Evolutionary conservation across 306 rosid genomes (phyloP).

Genomic region (Trichosanthes cucumerina): DNA sequence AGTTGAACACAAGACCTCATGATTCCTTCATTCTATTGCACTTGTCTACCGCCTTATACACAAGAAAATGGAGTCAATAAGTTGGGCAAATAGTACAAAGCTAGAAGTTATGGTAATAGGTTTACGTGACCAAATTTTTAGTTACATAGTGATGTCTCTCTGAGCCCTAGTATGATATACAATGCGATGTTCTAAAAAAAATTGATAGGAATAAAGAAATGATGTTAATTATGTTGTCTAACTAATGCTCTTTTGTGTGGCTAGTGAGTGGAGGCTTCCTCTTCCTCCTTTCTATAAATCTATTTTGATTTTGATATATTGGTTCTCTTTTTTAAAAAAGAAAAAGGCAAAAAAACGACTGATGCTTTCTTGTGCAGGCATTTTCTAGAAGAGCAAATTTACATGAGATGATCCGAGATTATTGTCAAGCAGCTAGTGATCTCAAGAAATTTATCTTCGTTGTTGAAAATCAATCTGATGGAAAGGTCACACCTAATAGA

Average conservation of each 20-base stretch:
- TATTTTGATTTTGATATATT: neutral
- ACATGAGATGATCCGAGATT: conserved; percentile 77
- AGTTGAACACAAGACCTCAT: neutral
- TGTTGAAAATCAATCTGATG: conserved; percentile 51
- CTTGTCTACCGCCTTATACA: neutral
- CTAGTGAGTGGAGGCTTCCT: neutral
- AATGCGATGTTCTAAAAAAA: neutral
- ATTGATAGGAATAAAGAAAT: neutral
- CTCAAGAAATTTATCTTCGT: conserved; percentile 47
- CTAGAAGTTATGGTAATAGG: neutral
- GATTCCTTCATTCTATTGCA: neutral
- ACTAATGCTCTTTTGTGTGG: neutral
- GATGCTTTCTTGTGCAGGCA: conserved; percentile 39
- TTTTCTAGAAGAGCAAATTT: conserved; percentile 85
- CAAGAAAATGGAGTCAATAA: neutral
- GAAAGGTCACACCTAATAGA: conserved; percentile 42
- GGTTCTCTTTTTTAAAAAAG: neutral
- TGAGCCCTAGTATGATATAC: neutral
- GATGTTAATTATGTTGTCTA: neutral
- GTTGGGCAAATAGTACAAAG: neutral
- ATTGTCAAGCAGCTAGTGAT: conserved; percentile 63
- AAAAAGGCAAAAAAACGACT: neutral
- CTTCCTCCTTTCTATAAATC: neutral
- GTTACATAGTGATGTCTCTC: neutral
- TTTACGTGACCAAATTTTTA: too few species aligned